phyloP scores from a whole-genome alignment of 257 asterid species.

The Lithospermum erythrorhizon region DNA sequence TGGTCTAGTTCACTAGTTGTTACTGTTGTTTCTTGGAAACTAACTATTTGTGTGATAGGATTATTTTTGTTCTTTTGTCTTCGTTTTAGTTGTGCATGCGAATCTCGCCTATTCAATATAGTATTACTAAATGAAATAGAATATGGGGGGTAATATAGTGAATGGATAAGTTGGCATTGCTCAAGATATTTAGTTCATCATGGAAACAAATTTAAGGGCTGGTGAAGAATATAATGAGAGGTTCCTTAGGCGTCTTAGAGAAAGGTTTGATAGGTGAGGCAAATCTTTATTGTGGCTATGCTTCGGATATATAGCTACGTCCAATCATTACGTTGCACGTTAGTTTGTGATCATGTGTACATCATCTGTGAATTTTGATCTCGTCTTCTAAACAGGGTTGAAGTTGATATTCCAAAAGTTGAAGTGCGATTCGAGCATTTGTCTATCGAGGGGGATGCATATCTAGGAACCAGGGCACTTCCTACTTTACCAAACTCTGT shows the following conservation, averaged over 20 bases:
- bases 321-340: too few species aligned
- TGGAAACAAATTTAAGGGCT: constrained; percentile 60
- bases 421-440: constrained; percentile 73
- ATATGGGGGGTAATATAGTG: background rate
- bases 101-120: too few species aligned
- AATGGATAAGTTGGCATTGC: constrained; percentile 37
- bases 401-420: constrained; percentile 70
- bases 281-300: too few species aligned
- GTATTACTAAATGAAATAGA: too few species aligned
- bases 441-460: constrained; percentile 71
- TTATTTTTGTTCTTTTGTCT: too few species aligned
- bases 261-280: constrained; percentile 60
- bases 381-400: constrained; percentile 39
- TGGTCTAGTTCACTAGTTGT: too few species aligned
- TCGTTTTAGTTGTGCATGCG: too few species aligned
- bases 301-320: too few species aligned
- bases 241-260: constrained; percentile 49
- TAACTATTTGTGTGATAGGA: too few species aligned
- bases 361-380: background rate
- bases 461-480: constrained; percentile 70
- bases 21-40: too few species aligned
- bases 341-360: background rate
- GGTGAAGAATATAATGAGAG: constrained; percentile 68
- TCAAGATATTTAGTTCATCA: constrained; percentile 45
- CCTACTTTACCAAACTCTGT: constrained; percentile 81